Conservation (phyloP, 768 basidiomycete species). For the Favolaschia claudopus region DNA sequence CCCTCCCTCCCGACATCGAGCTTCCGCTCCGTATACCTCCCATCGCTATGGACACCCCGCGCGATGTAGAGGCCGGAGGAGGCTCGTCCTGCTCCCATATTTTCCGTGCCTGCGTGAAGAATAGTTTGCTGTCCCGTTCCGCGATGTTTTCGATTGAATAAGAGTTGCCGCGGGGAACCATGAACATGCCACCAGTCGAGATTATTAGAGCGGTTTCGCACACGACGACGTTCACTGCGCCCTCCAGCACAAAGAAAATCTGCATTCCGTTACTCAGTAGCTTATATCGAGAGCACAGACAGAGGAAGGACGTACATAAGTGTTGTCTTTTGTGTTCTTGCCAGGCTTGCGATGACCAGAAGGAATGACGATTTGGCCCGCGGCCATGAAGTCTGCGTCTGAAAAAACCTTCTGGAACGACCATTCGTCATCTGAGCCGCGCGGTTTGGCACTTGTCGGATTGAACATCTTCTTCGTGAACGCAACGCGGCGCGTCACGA, state of each 20-base stretch:
- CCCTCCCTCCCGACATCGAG: too few species aligned
- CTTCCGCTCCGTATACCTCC: background rate
- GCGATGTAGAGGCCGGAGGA: background rate
- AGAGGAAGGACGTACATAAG: conserved; percentile 67
- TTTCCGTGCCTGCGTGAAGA: conserved; percentile 87
- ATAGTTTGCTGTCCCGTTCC: conserved; percentile 79
- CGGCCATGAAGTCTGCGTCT: conserved; percentile 90
- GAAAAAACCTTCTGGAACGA: conserved; percentile 91
- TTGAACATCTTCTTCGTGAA: conserved; percentile 76
- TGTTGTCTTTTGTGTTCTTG: conserved; percentile 93
- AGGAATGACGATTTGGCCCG: conserved; percentile 87
- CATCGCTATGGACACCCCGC: conserved; percentile 10
- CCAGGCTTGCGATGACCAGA: conserved; percentile 78
- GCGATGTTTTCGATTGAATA: conserved; percentile 91
- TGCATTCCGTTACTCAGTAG: conserved; percentile 19
- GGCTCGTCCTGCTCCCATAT: conserved; percentile 26
- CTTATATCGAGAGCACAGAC: background rate
- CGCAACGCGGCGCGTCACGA: conserved; percentile 81
- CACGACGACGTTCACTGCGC: conserved; percentile 86
- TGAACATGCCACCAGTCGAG: conserved; percentile 84
- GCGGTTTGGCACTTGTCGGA: conserved; percentile 46
- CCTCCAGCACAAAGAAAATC: conserved; percentile 79
- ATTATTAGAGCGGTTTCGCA: conserved; percentile 82
- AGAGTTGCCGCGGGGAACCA: conserved; percentile 91
- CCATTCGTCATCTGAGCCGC: conserved; percentile 73